Evolutionary conservation across 352 stramenopile genomes (phyloP).

Genomic region (Phytophthora quininea): DNA sequence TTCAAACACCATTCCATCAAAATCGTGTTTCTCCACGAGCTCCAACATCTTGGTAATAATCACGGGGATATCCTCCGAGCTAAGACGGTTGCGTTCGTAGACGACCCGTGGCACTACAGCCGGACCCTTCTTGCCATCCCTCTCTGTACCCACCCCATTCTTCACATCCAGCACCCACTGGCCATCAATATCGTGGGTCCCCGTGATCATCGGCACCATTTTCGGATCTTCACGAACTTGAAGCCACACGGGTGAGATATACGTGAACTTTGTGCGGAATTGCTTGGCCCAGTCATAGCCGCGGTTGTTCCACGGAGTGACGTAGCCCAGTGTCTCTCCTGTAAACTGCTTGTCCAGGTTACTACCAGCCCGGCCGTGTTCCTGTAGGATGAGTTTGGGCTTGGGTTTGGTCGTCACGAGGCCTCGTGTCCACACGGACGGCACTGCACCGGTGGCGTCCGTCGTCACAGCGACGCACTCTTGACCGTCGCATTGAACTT

Average conservation of each 20-base stretch:
- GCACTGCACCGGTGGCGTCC: constrained; percentile 11
- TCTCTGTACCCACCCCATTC: constrained; percentile 15
- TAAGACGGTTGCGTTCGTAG: constrained; percentile 76
- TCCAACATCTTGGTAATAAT: constrained; percentile 62
- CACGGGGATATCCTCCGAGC: constrained; percentile 50
- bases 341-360: constrained; percentile 43
- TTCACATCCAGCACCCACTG: constrained; percentile 64
- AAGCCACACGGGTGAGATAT: constrained; percentile 84
- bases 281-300: constrained; percentile 77
- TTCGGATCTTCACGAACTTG: constrained; percentile 66
- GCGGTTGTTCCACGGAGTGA: constrained; percentile 82
- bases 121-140: constrained; percentile 27
- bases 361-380: constrained; percentile 32
- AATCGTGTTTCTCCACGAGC: constrained; percentile 43
- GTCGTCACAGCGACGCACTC: constrained; percentile 29
- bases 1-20: constrained; percentile 83
- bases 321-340: constrained; percentile 73
- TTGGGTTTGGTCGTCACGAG: constrained; percentile 62
- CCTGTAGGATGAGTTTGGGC: constrained; percentile 52
- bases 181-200: constrained; percentile 71
- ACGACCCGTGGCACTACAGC: constrained; percentile 78
- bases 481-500: constrained; percentile 45
- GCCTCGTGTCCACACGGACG: constrained; percentile 48
- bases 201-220: constrained; percentile 63
- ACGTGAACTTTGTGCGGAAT: constrained; percentile 80